phyloP scores from a whole-genome alignment of 2,329 filamentous ascomycete species.

The Fusarium papillatum region DNA sequence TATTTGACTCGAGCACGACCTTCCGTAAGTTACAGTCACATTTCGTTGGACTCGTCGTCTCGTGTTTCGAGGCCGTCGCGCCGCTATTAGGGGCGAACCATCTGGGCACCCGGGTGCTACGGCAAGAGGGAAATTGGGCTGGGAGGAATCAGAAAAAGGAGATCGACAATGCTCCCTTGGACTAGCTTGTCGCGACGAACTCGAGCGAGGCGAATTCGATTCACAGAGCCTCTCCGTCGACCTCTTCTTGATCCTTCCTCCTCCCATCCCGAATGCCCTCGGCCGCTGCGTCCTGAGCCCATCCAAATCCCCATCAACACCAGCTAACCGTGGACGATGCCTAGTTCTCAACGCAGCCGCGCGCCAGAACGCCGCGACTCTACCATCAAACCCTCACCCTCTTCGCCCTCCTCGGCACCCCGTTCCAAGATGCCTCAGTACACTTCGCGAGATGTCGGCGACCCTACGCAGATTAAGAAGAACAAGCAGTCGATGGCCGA shows the following conservation, averaged over 20 bases:
- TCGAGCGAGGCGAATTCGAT: conserved; percentile 24
- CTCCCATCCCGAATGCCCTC: conserved; percentile 14
- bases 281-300: conserved; percentile 13
- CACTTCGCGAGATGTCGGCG: conserved; percentile 76
- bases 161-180: conserved; percentile 26
- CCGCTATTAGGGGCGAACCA: conserved; percentile 17
- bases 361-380: conserved; percentile 30
- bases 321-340: conserved; percentile 31
- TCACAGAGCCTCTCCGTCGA: conserved; percentile 13
- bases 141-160: conserved; percentile 23
- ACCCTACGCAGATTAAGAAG: conserved; percentile 81
- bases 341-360: conserved; percentile 35
- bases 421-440: conserved; percentile 72
- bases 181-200: conserved; percentile 25
- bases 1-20: conserved; percentile 39
- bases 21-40: conserved; percentile 42
- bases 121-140: conserved; percentile 19
- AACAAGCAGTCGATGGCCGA: conserved; percentile 99
- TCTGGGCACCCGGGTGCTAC: conserved; percentile 9
- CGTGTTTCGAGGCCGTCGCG: conserved; percentile 3
- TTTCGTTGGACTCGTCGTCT: not conserved
- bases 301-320: conserved; percentile 1
- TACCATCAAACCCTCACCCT: conserved; percentile 17
- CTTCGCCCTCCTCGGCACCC: conserved; percentile 32
- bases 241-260: conserved; percentile 4